phyloP scores from a whole-genome alignment of 306 rosid species.

The Sindora glabra region DNA sequence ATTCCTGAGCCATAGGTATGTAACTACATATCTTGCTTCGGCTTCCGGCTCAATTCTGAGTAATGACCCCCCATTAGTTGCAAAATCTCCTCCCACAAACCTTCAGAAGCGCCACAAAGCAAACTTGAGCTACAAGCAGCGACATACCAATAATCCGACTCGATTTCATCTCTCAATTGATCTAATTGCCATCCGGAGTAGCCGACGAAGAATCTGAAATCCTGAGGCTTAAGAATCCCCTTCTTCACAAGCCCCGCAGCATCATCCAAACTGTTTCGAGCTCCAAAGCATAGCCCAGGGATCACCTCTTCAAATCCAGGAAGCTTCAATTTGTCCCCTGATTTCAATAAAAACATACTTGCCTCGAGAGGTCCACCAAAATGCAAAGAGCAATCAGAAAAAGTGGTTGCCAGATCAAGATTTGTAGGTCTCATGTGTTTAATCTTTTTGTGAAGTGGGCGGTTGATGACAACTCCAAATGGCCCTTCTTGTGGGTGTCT shows the following conservation, averaged over 20 bases:
- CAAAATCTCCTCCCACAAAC: slow-evolving; percentile 86
- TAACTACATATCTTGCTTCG: slow-evolving; percentile 81
- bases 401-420: slow-evolving; percentile 75
- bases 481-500: slow-evolving; percentile 92
- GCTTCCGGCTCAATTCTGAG: slow-evolving; percentile 91
- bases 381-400: slow-evolving; percentile 80
- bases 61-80: slow-evolving; percentile 94
- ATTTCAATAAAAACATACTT: slow-evolving; percentile 75
- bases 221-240: slow-evolving; percentile 74
- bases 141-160: slow-evolving; percentile 84
- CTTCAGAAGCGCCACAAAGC: slow-evolving; percentile 56
- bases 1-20: neutral
- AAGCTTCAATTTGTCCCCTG: slow-evolving; percentile 53
- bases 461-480: slow-evolving; percentile 82
- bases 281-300: slow-evolving; percentile 85
- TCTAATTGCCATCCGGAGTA: slow-evolving; percentile 99
- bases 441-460: slow-evolving; percentile 84
- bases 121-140: slow-evolving; percentile 95
- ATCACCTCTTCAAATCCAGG: slow-evolving; percentile 85
- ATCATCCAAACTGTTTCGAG: slow-evolving; percentile 78
- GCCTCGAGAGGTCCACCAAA: slow-evolving; percentile 98
- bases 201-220: slow-evolving; percentile 87
- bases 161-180: slow-evolving; percentile 91
- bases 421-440: slow-evolving; percentile 81
- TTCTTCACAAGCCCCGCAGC: slow-evolving; percentile 83